Evolutionary conservation across 2,329 filamentous ascomycete genomes (phyloP).

Genomic region (Xylariaceae sp.): DNA sequence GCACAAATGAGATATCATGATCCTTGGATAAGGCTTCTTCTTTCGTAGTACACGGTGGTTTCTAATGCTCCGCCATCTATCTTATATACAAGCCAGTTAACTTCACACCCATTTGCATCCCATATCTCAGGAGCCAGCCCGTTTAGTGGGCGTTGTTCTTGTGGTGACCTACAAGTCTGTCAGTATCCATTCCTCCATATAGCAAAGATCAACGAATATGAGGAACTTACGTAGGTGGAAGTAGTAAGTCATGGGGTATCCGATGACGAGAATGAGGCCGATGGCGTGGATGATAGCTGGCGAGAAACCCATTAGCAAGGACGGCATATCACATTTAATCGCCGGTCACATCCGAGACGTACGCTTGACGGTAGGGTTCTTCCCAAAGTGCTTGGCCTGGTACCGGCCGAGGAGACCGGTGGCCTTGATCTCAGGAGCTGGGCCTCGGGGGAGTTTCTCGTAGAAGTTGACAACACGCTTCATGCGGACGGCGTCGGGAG

Average conservation of each 20-base stretch:
- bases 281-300: slow-evolving; percentile 88
- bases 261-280: slow-evolving; percentile 73
- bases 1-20: slow-evolving; percentile 19
- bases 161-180: slow-evolving; percentile 77
- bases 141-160: slow-evolving; percentile 99
- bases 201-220: background rate
- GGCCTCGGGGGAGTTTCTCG: slow-evolving; percentile 93
- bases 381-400: slow-evolving; percentile 91
- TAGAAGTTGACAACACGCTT: slow-evolving; percentile 98
- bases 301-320: background rate
- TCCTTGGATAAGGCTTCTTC: slow-evolving; percentile 12
- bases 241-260: slow-evolving; percentile 99
- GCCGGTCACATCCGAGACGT: slow-evolving; percentile 49
- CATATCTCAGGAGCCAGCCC: slow-evolving; percentile 10
- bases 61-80: slow-evolving; percentile 27
- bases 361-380: slow-evolving; percentile 89
- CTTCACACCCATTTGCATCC: slow-evolving; percentile 15
- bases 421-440: slow-evolving; percentile 80
- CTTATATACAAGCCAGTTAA: slow-evolving; percentile 34
- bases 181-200: slow-evolving; percentile 1
- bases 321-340: slow-evolving; percentile 26
- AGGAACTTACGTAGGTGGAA: slow-evolving; percentile 91
- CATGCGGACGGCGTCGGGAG: slow-evolving; percentile 96
- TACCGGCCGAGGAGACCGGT: slow-evolving; percentile 87
- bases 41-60: slow-evolving; percentile 35